These are phyloP conservation scores for Gryganskiella cystojenkinii DNA, from an alignment of 192 early-diverging fungal genomes.

Conservation along the genomic window DNA sequence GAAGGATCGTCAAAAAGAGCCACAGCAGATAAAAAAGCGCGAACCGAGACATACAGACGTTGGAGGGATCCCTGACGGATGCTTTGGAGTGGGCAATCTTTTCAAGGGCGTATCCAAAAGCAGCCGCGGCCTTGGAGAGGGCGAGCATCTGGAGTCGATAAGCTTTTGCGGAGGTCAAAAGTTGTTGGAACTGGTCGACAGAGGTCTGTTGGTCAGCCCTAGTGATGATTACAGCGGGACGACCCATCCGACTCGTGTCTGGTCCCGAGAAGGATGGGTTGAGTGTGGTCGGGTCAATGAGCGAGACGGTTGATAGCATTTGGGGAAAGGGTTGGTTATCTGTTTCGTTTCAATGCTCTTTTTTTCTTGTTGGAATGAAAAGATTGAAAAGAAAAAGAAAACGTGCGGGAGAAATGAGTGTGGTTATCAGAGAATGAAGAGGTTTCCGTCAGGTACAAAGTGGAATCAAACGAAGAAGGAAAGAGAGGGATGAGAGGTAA, in stretches of 20 bases:
- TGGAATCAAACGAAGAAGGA: no score
- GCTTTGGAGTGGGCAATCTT: slow-evolving; percentile 57
- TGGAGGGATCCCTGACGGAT: slow-evolving; percentile 43
- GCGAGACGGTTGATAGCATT: slow-evolving; percentile 50
- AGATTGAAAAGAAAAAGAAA: no score
- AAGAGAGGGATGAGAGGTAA: no score
- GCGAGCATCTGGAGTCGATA: slow-evolving; percentile 59
- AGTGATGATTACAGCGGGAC: slow-evolving; percentile 51
- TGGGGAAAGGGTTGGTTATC: slow-evolving; percentile 15
- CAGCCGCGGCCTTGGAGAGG: slow-evolving; percentile 58
- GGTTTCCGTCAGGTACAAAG: no score
- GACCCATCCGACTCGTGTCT: slow-evolving; percentile 29
- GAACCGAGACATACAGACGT: slow-evolving; percentile 27
- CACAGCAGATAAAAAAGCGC: neutral
- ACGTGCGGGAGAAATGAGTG: no score
- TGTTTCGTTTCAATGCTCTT: no score
- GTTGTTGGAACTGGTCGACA: slow-evolving; percentile 47
- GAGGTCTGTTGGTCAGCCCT: slow-evolving; percentile 51
- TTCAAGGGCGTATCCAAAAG: slow-evolving; percentile 60
- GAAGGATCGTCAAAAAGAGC: neutral
- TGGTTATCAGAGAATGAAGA: no score
- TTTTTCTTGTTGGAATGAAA: no score
- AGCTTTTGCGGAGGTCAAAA: slow-evolving; percentile 54
- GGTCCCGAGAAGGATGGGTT: slow-evolving; percentile 49
- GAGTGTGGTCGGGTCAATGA: slow-evolving; percentile 46